Conservation (phyloP, 192 early-diverging fungal genomes). For the Funneliformis geosporum region DNA sequence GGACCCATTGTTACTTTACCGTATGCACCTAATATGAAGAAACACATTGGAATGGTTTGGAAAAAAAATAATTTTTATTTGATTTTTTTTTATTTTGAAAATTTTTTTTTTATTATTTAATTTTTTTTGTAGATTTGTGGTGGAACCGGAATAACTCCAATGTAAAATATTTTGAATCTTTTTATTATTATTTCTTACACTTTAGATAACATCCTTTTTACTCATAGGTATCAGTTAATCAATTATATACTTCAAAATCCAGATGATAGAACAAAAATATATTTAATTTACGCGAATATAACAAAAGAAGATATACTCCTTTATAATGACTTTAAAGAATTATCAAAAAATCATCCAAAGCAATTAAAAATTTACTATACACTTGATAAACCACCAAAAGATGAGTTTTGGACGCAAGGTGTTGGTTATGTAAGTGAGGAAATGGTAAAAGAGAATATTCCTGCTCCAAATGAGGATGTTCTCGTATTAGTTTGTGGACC, state of each 20-base stretch:
- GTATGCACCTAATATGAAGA: conserved; percentile 41
- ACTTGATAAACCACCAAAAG: conserved; percentile 58
- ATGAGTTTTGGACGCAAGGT: conserved; percentile 69
- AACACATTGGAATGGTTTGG: conserved; percentile 57
- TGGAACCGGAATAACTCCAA: conserved; percentile 79
- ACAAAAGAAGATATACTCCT: conserved; percentile 71
- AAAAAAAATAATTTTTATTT: neutral
- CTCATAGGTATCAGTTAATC: conserved; percentile 58
- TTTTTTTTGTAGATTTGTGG: conserved; percentile 60
- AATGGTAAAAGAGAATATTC: conserved; percentile 69
- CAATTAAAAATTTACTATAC: conserved; percentile 69
- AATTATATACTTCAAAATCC: conserved; percentile 62
- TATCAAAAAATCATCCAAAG: conserved; percentile 57
- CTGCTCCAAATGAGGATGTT: conserved; percentile 50
- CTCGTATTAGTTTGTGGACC: conserved; percentile 60
- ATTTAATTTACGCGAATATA: conserved; percentile 72
- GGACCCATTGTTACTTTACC: conserved; percentile 64
- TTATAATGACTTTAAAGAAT: conserved; percentile 61
- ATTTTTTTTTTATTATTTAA: neutral
- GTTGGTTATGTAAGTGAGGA: conserved; percentile 76
- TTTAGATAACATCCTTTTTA: neutral
- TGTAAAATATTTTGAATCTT: conserved; percentile 58
- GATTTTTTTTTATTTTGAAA: neutral
- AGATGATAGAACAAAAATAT: conserved; percentile 69
- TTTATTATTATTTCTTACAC: neutral